These are phyloP conservation scores for Hawksworthiomyces lignivorus DNA, from an alignment of 2,329 filamentous ascomycete genomes.

Conservation along the genomic window DNA sequence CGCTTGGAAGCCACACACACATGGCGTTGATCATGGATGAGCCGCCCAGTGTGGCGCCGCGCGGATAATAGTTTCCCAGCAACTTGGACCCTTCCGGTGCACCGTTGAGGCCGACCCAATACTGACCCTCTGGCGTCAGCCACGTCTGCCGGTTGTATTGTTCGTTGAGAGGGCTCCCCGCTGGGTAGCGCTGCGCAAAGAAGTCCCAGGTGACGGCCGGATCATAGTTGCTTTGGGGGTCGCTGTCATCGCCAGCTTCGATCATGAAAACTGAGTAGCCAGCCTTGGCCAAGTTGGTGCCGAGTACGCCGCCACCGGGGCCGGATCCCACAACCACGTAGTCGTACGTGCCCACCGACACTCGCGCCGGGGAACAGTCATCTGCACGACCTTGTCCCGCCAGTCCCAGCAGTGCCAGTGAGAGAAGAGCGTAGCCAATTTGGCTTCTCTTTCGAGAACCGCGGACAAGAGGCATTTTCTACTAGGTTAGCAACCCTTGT, in stretches of 20 bases:
- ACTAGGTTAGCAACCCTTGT: too few species aligned
- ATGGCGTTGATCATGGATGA: slow-evolving; percentile 24
- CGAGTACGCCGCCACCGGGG: background rate
- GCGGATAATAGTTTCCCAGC: slow-evolving; percentile 25
- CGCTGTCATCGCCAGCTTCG: slow-evolving; percentile 43
- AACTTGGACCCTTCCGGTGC: slow-evolving; percentile 22
- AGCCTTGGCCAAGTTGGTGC: slow-evolving; percentile 39
- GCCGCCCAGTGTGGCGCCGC: slow-evolving; percentile 24
- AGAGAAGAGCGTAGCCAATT: too few species aligned
- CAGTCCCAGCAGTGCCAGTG: too few species aligned
- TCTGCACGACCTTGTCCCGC: too few species aligned
- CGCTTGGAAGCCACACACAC: slow-evolving; percentile 20
- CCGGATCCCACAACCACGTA: background rate
- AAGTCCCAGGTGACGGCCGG: slow-evolving; percentile 46
- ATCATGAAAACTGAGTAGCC: slow-evolving; percentile 46
- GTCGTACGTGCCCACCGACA: background rate
- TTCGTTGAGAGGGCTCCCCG: slow-evolving; percentile 34
- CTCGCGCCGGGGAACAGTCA: background rate
- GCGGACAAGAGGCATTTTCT: too few species aligned
- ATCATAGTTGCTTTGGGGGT: slow-evolving; percentile 38
- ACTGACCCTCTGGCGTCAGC: slow-evolving; percentile 20
- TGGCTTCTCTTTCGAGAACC: too few species aligned
- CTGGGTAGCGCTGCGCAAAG: slow-evolving; percentile 46
- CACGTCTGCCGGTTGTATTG: slow-evolving; percentile 37
- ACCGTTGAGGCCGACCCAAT: slow-evolving; percentile 22